phyloP scores from a whole-genome alignment of 2,329 filamentous ascomycete species.

The Aspergillus eucalypticola region DNA sequence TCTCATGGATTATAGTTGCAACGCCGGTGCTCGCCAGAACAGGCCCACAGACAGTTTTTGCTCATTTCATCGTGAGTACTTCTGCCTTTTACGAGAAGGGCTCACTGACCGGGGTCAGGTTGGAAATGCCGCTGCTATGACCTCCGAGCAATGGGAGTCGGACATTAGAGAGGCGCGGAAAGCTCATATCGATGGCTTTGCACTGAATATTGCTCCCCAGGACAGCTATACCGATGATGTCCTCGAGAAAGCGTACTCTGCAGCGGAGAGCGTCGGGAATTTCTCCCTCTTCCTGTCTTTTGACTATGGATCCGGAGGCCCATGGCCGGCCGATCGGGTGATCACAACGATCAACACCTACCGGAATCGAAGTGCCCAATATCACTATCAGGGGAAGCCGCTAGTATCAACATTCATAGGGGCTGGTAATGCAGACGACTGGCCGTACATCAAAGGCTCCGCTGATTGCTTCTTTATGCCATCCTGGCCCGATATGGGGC shows the following conservation, averaged over 20 bases:
- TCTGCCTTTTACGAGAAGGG: not conserved
- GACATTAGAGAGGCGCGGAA: conserved; percentile 31
- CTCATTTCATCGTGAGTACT: conserved; percentile 37
- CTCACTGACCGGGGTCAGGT: conserved; percentile 19
- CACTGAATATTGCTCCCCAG: conserved; percentile 34
- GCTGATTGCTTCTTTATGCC: conserved; percentile 47
- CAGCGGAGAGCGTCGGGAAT: conserved; percentile 28
- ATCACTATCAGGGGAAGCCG: conserved; percentile 31
- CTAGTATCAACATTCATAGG: conserved; percentile 49
- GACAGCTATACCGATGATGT: conserved; percentile 32
- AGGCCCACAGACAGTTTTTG: conserved; percentile 33
- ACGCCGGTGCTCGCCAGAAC: not conserved
- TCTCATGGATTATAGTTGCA: not conserved
- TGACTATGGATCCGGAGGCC: conserved; percentile 33
- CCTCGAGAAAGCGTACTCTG: conserved; percentile 31
- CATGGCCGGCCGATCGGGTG: conserved; percentile 31
- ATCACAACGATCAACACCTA: conserved; percentile 31
- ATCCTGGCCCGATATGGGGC: conserved; percentile 41
- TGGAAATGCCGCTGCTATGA: conserved; percentile 29
- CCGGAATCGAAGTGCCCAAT: conserved; percentile 27
- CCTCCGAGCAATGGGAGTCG: conserved; percentile 25
- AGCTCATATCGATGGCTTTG: conserved; percentile 36
- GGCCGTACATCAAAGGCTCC: conserved; percentile 43
- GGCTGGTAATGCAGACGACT: conserved; percentile 41
- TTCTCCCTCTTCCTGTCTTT: conserved; percentile 39